A percentile compares a stretch with the other conserved stretches of the same genome.
Conservation (phyloP, 164 flowering plant genomes). For the Piper longum region DNA sequence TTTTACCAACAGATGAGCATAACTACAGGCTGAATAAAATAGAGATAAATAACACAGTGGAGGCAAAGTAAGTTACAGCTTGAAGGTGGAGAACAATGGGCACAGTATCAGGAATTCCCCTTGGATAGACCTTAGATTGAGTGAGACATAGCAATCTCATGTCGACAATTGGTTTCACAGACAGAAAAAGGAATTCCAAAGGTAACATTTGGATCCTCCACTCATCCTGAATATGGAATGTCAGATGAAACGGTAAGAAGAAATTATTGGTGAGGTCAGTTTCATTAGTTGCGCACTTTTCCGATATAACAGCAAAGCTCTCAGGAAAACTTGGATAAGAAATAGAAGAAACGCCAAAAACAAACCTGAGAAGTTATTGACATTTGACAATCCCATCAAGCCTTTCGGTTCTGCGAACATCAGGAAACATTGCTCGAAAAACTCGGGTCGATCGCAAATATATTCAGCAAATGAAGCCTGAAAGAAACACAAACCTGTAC, state of each 20-base stretch:
- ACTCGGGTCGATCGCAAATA: slow-evolving; percentile 55
- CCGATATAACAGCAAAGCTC: background rate
- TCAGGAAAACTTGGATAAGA: too few relatives aligned
- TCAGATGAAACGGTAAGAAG: background rate
- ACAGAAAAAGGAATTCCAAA: slow-evolving; percentile 47
- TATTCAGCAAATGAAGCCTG: slow-evolving; percentile 80
- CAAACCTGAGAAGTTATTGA: background rate
- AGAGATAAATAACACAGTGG: background rate
- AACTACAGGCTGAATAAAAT: background rate
- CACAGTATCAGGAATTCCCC: slow-evolving; percentile 39
- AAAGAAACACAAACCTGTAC: background rate
- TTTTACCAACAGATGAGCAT: background rate
- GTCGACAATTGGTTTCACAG: slow-evolving; percentile 49
- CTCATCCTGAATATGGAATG: slow-evolving; percentile 32
- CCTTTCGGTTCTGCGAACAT: slow-evolving; percentile 44
- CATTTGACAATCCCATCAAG: slow-evolving; percentile 33
- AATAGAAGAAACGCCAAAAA: background rate
- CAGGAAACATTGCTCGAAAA: slow-evolving; percentile 73
- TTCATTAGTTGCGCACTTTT: slow-evolving; percentile 2
- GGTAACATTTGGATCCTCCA: slow-evolving; percentile 87
- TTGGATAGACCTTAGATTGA: slow-evolving; percentile 45
- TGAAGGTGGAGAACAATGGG: slow-evolving; percentile 57
- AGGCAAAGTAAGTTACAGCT: slow-evolving; percentile 34
- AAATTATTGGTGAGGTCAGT: background rate
- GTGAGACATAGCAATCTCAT: slow-evolving; percentile 53